Percentiles rank a stretch among this genome's conserved stretches.
Conservation (phyloP, 2,329 filamentous ascomycete genomes). For the Teratosphaeria pseudoeucalypti region DNA sequence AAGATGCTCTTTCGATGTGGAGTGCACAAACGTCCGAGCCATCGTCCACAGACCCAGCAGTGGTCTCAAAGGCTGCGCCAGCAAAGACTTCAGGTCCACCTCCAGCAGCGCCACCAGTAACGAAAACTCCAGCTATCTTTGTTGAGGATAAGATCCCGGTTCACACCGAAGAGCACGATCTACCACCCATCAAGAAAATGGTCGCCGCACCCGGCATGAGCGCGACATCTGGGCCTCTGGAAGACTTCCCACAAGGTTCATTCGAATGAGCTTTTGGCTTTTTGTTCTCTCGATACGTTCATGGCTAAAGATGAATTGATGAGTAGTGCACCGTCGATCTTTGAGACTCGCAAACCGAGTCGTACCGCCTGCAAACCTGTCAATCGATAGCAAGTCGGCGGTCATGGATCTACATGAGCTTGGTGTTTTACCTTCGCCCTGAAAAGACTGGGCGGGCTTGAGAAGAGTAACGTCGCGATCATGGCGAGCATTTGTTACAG, state of each 20-base stretch:
- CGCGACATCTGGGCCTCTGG: constrained; percentile 22
- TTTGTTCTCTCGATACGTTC: background rate
- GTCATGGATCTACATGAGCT: background rate
- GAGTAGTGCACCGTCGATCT: background rate
- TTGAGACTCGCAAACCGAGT: background rate
- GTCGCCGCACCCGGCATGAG: constrained; percentile 20
- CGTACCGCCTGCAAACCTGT: background rate
- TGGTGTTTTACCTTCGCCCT: background rate
- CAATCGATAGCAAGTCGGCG: background rate
- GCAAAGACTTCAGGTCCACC: background rate
- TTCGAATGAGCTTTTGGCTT: background rate
- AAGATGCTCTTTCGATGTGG: background rate
- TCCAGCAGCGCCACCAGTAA: background rate
- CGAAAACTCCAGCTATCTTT: background rate
- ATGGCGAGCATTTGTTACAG: too few relatives aligned
- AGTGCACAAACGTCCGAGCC: background rate
- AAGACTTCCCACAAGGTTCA: constrained; percentile 16
- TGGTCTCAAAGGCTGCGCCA: background rate
- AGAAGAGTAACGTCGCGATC: too few relatives aligned
- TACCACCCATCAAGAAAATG: constrained; percentile 9
- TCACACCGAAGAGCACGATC: constrained; percentile 6
- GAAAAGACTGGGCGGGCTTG: background rate
- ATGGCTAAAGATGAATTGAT: background rate
- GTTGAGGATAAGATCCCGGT: constrained; percentile 19
- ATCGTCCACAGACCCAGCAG: background rate